Percentiles rank a stretch among this genome's conserved stretches.
Conservation (phyloP, 768 basidiomycete genomes). For the Leccinum boreale region DNA sequence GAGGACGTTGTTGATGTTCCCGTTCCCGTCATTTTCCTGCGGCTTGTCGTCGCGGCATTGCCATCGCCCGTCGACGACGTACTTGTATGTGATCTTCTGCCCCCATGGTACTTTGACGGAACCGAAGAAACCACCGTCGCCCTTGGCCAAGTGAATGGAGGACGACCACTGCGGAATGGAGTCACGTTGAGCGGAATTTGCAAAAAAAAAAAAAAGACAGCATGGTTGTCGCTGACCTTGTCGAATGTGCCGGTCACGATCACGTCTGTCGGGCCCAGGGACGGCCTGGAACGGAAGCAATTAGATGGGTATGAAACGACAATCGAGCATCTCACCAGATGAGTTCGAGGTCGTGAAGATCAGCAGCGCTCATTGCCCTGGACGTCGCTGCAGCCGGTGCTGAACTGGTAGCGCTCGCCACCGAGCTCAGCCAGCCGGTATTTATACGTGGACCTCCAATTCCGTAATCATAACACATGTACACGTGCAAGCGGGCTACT, state of each 20-base stretch:
- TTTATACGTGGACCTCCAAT: conserved; percentile 22
- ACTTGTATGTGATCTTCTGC: conserved; percentile 69
- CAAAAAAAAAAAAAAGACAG: background rate
- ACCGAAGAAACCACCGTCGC: conserved; percentile 53
- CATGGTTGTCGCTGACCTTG: conserved; percentile 45
- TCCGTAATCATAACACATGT: conserved; percentile 24
- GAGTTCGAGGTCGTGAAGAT: conserved; percentile 52
- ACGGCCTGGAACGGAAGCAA: conserved; percentile 47
- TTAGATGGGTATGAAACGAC: conserved; percentile 5
- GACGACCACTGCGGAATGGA: conserved; percentile 50
- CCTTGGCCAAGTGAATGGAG: conserved; percentile 53
- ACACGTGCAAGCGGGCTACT: conserved; percentile 11
- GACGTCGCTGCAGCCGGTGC: conserved; percentile 20
- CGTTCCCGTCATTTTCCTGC: conserved; percentile 57
- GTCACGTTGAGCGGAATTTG: conserved; percentile 3
- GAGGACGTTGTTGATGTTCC: conserved; percentile 71
- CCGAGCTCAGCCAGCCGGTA: conserved; percentile 1
- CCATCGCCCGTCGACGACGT: conserved; percentile 76
- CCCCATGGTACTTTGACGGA: conserved; percentile 57
- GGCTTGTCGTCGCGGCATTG: conserved; percentile 48
- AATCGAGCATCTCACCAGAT: conserved; percentile 41
- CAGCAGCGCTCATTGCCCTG: conserved; percentile 29
- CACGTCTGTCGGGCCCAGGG: conserved; percentile 50
- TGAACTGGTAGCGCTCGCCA: conserved; percentile 4
- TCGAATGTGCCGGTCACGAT: conserved; percentile 79